A percentile compares a stretch with the other conserved stretches of the same genome.
These are phyloP conservation scores for Albifimbria verrucaria DNA, from an alignment of 2,329 filamentous ascomycete genomes.

Conservation along the genomic window DNA sequence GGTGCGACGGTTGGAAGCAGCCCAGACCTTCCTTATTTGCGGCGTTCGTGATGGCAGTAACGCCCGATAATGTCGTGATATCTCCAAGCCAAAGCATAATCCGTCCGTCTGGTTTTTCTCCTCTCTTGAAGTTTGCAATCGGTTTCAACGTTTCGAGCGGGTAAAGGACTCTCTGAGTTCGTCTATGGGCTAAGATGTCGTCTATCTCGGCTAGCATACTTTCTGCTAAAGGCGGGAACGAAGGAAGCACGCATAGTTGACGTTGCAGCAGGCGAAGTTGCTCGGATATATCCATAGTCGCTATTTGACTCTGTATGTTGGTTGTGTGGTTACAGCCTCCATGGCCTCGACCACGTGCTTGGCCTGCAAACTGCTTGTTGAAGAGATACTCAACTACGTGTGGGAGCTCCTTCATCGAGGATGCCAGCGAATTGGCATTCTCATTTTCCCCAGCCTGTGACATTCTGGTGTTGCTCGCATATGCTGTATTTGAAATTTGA, in stretches of 20 bases:
- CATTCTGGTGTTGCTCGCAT: too few relatives aligned
- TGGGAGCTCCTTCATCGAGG: neutral
- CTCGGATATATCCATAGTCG: neutral
- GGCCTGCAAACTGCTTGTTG: neutral
- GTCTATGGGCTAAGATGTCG: constrained; percentile 1
- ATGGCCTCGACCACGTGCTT: neutral
- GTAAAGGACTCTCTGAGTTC: constrained; percentile 9
- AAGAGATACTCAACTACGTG: neutral
- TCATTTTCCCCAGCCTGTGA: too few relatives aligned
- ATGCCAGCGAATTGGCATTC: neutral
- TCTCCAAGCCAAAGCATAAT: constrained; percentile 16
- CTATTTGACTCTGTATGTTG: neutral
- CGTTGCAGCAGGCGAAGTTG: neutral
- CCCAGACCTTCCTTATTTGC: constrained; percentile 16
- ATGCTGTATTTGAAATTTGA: too few relatives aligned
- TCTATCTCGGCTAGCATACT: constrained; percentile 10
- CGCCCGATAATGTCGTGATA: constrained; percentile 11
- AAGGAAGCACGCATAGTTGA: constrained; percentile 11
- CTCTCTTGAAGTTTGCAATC: neutral
- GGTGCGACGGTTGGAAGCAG: constrained; percentile 18
- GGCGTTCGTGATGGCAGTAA: constrained; percentile 18
- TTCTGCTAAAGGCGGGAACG: constrained; percentile 7
- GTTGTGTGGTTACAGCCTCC: neutral
- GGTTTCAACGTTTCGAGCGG: neutral
- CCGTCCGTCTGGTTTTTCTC: neutral